Percentiles rank a stretch among this genome's conserved stretches.
phyloP scores from a whole-genome alignment of 768 basidiomycete genomes.

The Cytidiella melzeri region DNA sequence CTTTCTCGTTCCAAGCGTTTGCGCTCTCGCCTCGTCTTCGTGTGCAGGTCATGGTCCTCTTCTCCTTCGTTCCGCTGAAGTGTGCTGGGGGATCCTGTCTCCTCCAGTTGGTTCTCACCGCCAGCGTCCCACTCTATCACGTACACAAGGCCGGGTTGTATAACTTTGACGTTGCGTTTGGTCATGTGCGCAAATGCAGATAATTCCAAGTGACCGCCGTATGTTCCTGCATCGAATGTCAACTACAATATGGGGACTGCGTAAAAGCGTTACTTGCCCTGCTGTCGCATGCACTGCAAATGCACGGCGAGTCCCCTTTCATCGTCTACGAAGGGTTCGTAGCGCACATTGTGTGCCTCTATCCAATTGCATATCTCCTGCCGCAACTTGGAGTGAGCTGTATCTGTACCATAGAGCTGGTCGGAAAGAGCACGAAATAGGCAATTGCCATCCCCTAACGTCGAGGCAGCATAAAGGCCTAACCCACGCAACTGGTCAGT shows the following conservation, averaged over 20 bases:
- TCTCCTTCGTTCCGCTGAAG: neutral
- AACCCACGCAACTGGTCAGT: slow-evolving; percentile 67
- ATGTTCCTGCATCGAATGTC: slow-evolving; percentile 50
- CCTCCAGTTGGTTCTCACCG: slow-evolving; percentile 27
- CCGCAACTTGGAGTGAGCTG: slow-evolving; percentile 62
- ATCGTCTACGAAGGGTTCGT: slow-evolving; percentile 84
- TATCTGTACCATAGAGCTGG: slow-evolving; percentile 74
- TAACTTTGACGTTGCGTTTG: slow-evolving; percentile 78
- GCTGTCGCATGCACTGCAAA: slow-evolving; percentile 71
- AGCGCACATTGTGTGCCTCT: slow-evolving; percentile 57
- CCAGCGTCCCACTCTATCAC: slow-evolving; percentile 79
- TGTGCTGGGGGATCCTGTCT: neutral
- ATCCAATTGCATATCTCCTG: slow-evolving; percentile 82
- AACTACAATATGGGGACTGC: neutral
- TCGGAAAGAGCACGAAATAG: slow-evolving; percentile 88
- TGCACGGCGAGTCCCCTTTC: slow-evolving; percentile 73
- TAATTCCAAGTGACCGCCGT: slow-evolving; percentile 92
- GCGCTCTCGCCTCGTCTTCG: slow-evolving; percentile 36
- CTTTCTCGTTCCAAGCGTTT: slow-evolving; percentile 25
- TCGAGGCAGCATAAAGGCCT: slow-evolving; percentile 83
- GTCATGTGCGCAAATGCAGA: slow-evolving; percentile 85
- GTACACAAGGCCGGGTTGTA: slow-evolving; percentile 88
- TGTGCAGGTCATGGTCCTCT: slow-evolving; percentile 37
- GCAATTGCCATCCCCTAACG: slow-evolving; percentile 89
- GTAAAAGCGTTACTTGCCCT: slow-evolving; percentile 39